A percentile compares a stretch with the other conserved stretches of the same genome.
These are phyloP conservation scores for Neocucurbitaria cava DNA, from an alignment of 2,329 filamentous ascomycete species.

Conservation along the genomic window DNA sequence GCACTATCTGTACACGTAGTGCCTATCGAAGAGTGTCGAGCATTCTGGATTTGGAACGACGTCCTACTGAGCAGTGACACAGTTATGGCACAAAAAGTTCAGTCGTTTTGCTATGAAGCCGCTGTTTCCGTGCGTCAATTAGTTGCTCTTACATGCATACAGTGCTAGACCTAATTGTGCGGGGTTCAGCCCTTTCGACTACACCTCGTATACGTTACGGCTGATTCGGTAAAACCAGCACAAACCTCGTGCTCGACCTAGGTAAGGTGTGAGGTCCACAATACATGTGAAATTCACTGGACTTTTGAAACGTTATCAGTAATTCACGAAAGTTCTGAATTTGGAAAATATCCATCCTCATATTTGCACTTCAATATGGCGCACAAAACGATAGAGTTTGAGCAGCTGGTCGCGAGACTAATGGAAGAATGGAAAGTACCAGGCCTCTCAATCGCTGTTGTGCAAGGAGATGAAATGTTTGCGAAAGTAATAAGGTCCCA, in stretches of 20 bases:
- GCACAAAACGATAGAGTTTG: slow-evolving; percentile 10
- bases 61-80: no score
- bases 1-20: no score
- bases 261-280: not conserved
- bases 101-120: no score
- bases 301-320: not conserved
- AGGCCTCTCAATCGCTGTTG: slow-evolving; percentile 57
- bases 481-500: slow-evolving; percentile 38
- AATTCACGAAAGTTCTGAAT: no score
- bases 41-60: no score
- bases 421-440: slow-evolving; percentile 57
- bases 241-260: not conserved
- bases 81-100: no score
- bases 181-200: not conserved
- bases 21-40: no score
- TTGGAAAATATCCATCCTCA: not conserved
- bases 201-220: not conserved
- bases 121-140: no score
- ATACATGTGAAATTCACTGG: not conserved
- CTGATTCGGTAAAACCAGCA: not conserved
- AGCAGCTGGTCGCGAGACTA: slow-evolving; percentile 30
- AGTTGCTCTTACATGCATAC: no score
- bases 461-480: slow-evolving; percentile 54
- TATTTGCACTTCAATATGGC: slow-evolving; percentile 1
- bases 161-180: not conserved